Conservation (phyloP, 148 eudicot species). For the Chenopodium album region DNA sequence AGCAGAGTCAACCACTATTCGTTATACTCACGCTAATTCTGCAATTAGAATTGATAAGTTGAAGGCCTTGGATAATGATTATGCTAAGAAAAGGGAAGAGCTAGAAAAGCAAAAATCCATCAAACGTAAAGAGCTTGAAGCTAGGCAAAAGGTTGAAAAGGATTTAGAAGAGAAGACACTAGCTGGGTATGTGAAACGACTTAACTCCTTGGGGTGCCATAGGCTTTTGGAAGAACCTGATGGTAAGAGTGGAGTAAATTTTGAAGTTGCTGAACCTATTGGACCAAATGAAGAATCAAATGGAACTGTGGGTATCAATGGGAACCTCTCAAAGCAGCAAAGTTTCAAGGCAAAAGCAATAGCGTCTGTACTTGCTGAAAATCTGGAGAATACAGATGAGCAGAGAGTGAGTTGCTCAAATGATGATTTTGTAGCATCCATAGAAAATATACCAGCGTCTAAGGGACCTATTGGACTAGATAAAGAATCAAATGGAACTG, state of each 20-base stretch:
- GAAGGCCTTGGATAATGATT: slow-evolving; percentile 37
- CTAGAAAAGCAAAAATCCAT: slow-evolving; percentile 33
- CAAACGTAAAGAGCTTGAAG: slow-evolving; percentile 39
- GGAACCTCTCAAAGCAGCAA: slow-evolving; percentile 8
- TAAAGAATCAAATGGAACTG: slow-evolving; percentile 23
- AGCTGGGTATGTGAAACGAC: slow-evolving; percentile 33
- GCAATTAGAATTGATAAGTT: slow-evolving; percentile 39
- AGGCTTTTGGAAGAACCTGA: slow-evolving; percentile 18
- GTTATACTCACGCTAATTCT: slow-evolving; percentile 35
- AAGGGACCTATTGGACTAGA: background rate
- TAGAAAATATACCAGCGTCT: background rate
- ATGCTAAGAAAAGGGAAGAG: slow-evolving; percentile 42
- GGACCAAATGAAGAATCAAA: slow-evolving; percentile 17
- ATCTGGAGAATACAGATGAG: slow-evolving; percentile 5
- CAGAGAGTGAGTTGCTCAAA: slow-evolving; percentile 8
- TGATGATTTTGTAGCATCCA: background rate
- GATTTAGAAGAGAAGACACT: slow-evolving; percentile 37
- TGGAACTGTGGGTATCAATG: slow-evolving; percentile 15
- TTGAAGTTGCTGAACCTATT: slow-evolving; percentile 21
- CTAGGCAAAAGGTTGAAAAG: slow-evolving; percentile 44
- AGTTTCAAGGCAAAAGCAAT: slow-evolving; percentile 14
- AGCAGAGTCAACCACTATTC: slow-evolving; percentile 37
- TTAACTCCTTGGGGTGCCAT: slow-evolving; percentile 24
- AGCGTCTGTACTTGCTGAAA: background rate
- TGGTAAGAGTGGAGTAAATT: slow-evolving; percentile 21